A percentile compares a stretch with the other conserved stretches of the same genome.
phyloP scores from a whole-genome alignment of 2,329 filamentous ascomycete species.

The Diaporthe helianthi region DNA sequence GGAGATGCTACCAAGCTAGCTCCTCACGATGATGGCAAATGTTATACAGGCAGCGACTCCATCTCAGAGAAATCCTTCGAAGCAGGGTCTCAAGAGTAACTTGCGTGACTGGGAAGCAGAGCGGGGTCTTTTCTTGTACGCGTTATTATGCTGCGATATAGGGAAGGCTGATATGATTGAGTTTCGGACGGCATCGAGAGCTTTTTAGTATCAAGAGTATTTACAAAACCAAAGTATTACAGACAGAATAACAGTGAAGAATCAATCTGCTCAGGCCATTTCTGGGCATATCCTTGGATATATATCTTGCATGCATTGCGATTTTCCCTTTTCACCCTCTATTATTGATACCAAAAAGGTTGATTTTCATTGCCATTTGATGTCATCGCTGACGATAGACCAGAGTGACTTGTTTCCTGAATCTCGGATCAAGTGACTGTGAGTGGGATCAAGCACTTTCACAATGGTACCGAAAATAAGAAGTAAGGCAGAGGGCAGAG shows the following conservation, averaged over 20 bases:
- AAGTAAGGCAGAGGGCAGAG: not conserved
- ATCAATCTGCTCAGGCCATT: not conserved
- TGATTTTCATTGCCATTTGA: not conserved
- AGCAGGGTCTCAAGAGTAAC: not conserved
- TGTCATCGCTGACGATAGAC: not conserved
- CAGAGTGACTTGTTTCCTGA: not conserved
- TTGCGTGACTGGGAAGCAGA: too few relatives aligned
- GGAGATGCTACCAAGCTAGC: conserved; percentile 45
- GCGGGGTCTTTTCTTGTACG: not conserved
- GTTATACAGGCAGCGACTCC: not conserved
- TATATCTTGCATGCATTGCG: not conserved
- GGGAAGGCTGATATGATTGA: not conserved
- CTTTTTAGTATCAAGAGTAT: not conserved
- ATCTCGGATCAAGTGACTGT: not conserved
- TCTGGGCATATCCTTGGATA: not conserved
- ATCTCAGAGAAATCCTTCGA: not conserved
- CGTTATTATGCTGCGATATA: not conserved
- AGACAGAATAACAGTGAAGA: not conserved
- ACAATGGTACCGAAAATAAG: not conserved
- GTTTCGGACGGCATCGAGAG: not conserved
- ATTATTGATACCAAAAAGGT: rapidly evolving
- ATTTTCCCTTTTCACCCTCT: not conserved
- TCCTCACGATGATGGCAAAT: not conserved
- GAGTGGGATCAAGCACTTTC: not conserved
- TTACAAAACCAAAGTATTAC: not conserved